Percentiles rank a stretch among this genome's conserved stretches.
phyloP scores from a whole-genome alignment of 306 rosid species.

The Delonix regia region DNA sequence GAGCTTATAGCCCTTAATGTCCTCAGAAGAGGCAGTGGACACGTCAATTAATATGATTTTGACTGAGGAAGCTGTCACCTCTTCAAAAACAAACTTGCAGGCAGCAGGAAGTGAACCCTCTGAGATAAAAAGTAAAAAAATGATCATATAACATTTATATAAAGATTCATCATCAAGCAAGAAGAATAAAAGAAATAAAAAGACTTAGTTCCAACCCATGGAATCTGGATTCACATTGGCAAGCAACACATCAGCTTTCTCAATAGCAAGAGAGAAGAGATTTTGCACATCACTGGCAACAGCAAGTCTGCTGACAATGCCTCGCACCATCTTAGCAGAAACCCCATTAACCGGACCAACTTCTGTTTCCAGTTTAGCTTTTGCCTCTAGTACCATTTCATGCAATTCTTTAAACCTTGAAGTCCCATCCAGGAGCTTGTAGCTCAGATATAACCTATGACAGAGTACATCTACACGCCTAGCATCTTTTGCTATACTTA shows the following conservation, averaged over 20 bases:
- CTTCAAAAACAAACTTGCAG: slow-evolving; percentile 97
- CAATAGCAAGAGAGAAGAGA: slow-evolving; percentile 84
- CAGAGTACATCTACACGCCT: slow-evolving; percentile 94
- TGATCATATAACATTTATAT: slow-evolving; percentile 27
- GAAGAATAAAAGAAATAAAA: slow-evolving; percentile 21
- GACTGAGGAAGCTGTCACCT: slow-evolving; percentile 70
- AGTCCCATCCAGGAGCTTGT: slow-evolving; percentile 83
- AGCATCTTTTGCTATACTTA: slow-evolving; percentile 82
- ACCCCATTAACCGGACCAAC: slow-evolving; percentile 83
- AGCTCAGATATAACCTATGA: slow-evolving; percentile 80
- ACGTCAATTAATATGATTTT: slow-evolving; percentile 74
- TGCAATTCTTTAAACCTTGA: slow-evolving; percentile 76
- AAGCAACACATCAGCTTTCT: slow-evolving; percentile 82
- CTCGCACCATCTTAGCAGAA: slow-evolving; percentile 90
- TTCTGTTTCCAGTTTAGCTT: slow-evolving; percentile 79
- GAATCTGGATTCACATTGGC: slow-evolving; percentile 56
- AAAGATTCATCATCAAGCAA: slow-evolving; percentile 29
- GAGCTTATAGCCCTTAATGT: slow-evolving; percentile 87
- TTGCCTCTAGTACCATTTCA: slow-evolving; percentile 74
- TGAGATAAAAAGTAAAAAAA: slow-evolving; percentile 37
- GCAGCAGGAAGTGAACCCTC: slow-evolving; percentile 96
- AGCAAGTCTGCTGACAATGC: slow-evolving; percentile 94
- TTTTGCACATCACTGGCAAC: slow-evolving; percentile 79
- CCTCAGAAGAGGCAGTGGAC: slow-evolving; percentile 56
- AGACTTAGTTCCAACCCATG: slow-evolving; percentile 53